Percentiles rank a stretch among this genome's conserved stretches.
phyloP scores from a whole-genome alignment of 495 filamentous ascomycete species.

The Aspergillus bridgeri region DNA sequence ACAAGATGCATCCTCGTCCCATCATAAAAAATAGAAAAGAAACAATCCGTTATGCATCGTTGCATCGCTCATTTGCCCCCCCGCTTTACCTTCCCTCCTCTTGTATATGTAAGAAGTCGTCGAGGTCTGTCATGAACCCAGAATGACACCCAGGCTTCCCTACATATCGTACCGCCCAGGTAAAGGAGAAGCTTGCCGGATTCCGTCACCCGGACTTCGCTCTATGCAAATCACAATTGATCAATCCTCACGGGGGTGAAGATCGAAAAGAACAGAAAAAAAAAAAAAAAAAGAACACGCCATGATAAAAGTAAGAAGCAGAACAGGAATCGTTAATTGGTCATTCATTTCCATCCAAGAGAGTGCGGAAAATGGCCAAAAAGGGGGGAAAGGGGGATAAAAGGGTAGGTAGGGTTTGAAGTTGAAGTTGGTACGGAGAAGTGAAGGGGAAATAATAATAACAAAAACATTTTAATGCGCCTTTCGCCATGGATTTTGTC shows the following conservation, averaged over 20 bases:
- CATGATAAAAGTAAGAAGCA: background rate
- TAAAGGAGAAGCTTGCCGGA: background rate
- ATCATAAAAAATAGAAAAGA: background rate
- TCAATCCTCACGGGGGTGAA: background rate
- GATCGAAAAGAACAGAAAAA: background rate
- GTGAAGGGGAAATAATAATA: constrained; percentile 5
- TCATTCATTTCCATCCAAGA: background rate
- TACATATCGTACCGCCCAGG: background rate
- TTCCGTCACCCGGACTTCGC: background rate
- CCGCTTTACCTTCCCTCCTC: background rate
- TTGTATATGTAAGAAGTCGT: background rate
- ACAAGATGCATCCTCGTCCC: background rate
- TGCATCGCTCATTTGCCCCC: constrained; percentile 3
- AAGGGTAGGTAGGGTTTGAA: background rate
- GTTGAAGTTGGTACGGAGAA: background rate
- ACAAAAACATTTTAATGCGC: constrained; percentile 22
- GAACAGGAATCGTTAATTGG: background rate
- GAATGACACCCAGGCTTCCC: too few relatives aligned
- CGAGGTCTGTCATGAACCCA: too few relatives aligned
- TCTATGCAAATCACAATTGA: too few relatives aligned
- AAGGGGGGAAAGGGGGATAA: background rate
- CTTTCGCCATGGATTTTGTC: constrained; percentile 25
- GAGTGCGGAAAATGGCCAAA: background rate
- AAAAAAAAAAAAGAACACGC: background rate
- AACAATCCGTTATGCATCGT: background rate